These are phyloP conservation scores for Bretschneidera sinensis DNA, from an alignment of 345 rosid species.

Conservation along the genomic window DNA sequence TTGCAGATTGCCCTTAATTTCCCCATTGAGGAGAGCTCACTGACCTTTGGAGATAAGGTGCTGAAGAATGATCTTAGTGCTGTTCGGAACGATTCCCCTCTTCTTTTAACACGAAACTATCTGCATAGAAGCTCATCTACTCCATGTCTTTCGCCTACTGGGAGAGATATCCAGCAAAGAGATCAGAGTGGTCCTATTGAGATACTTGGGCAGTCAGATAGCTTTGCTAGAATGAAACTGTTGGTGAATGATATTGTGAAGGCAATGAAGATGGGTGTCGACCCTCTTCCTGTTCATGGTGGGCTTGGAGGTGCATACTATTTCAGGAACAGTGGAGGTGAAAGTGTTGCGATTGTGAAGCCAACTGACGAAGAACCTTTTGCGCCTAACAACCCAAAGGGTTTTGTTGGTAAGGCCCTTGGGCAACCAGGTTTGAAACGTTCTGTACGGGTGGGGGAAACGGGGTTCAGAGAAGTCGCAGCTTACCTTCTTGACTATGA, in stretches of 20 bases:
- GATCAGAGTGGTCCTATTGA: constrained; percentile 87
- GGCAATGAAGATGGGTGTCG: constrained; percentile 85
- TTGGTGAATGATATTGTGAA: constrained; percentile 66
- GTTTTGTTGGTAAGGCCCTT: constrained; percentile 94
- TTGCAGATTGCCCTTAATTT: constrained; percentile 85
- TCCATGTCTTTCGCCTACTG: constrained; percentile 94
- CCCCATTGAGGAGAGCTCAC: constrained; percentile 71
- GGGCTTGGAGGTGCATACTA: constrained; percentile 98
- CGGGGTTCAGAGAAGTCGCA: constrained; percentile 95
- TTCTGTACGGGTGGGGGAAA: constrained; percentile 96
- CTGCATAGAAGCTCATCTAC: constrained; percentile 94
- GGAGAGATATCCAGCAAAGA: constrained; percentile 71
- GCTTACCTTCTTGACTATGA: constrained; percentile 89
- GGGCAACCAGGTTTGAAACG: constrained; percentile 96
- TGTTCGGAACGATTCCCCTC: constrained; percentile 81
- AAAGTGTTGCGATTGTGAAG: constrained; percentile 87
- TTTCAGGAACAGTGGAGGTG: constrained; percentile 66
- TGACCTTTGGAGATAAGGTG: constrained; percentile 83
- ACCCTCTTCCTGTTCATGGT: constrained; percentile 66
- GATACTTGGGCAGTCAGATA: constrained; percentile 65
- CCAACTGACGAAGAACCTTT: constrained; percentile 99
- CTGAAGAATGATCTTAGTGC: constrained; percentile 87
- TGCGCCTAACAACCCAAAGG: constrained; percentile 98
- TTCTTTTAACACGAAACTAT: constrained; percentile 70
- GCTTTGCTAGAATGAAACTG: constrained; percentile 39